Conservation (phyloP, 2,329 filamentous ascomycete genomes). For the Mollisia scopiformis region DNA sequence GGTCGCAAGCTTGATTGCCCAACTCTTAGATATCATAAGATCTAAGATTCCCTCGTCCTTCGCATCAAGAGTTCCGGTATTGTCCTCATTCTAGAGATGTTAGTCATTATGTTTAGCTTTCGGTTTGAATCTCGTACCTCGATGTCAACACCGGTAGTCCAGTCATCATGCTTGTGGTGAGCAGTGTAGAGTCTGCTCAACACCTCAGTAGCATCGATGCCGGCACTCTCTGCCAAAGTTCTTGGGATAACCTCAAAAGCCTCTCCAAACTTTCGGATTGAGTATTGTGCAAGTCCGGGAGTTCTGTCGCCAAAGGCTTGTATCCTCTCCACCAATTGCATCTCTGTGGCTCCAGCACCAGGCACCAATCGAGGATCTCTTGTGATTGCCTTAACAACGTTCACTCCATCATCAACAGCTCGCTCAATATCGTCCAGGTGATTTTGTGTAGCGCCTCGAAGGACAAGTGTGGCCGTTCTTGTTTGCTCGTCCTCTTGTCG, state of each 20-base stretch:
- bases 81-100: constrained; percentile 66
- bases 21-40: constrained; percentile 87
- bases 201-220: constrained; percentile 95
- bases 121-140: constrained; percentile 56
- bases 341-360: constrained; percentile 91
- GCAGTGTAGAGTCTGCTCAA: constrained; percentile 90
- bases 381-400: constrained; percentile 97
- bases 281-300: constrained; percentile 89
- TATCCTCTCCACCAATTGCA: constrained; percentile 91
- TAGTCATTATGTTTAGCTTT: constrained; percentile 9
- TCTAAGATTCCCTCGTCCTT: constrained; percentile 90
- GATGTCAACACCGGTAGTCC: constrained; percentile 92
- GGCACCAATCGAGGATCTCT: constrained; percentile 89
- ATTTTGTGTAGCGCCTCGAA: constrained; percentile 96
- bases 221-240: constrained; percentile 91
- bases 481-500: constrained; percentile 93
- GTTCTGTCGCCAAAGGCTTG: constrained; percentile 90
- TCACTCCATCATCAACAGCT: constrained; percentile 96
- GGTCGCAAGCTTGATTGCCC: constrained; percentile 96
- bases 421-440: constrained; percentile 96
- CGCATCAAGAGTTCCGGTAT: constrained; percentile 81
- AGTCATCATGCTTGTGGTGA: constrained; percentile 85
- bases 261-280: constrained; percentile 96
- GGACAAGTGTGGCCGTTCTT: constrained; percentile 89
- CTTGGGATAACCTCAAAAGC: constrained; percentile 97